A percentile compares a stretch with the other conserved stretches of the same genome.
These are phyloP conservation scores for Backusella macrospora DNA, from an alignment of 192 early-diverging fungal species.

Conservation along the genomic window DNA sequence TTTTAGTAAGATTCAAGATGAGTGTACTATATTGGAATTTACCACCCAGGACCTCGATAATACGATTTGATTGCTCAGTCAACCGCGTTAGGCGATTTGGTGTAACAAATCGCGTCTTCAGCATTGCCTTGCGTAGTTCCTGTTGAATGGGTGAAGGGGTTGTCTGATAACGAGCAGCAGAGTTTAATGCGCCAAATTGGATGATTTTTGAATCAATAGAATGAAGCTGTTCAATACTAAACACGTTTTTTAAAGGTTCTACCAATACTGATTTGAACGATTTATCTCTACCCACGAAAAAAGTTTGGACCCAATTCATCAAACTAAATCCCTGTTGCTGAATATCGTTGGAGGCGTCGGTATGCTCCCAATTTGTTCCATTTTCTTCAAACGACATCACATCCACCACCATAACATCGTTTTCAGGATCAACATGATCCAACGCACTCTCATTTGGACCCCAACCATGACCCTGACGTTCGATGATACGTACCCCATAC, in stretches of 20 bases:
- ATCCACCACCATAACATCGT: slow-evolving; percentile 15
- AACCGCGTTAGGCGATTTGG: slow-evolving; percentile 16
- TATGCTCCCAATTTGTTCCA: slow-evolving; percentile 19
- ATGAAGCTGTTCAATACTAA: background rate
- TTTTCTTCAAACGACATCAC: slow-evolving; percentile 21
- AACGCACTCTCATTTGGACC: slow-evolving; percentile 13
- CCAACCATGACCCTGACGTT: slow-evolving; percentile 20
- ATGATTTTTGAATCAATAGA: slow-evolving; percentile 3
- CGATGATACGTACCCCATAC: slow-evolving; percentile 23
- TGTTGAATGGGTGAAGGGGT: background rate
- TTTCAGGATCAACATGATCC: background rate
- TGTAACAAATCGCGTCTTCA: slow-evolving; percentile 1
- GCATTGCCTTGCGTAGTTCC: slow-evolving; percentile 1
- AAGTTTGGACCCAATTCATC: slow-evolving; percentile 4
- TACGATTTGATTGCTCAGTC: slow-evolving; percentile 5
- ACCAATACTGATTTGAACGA: background rate
- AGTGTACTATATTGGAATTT: slow-evolving; percentile 3
- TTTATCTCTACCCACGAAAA: background rate
- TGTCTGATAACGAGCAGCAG: slow-evolving; percentile 9
- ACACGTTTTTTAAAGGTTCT: slow-evolving; percentile 15
- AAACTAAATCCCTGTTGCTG: background rate
- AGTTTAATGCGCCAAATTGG: slow-evolving; percentile 26
- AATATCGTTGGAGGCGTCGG: background rate
- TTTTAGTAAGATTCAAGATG: slow-evolving; percentile 13
- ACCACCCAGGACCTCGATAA: slow-evolving; percentile 17